Evolutionary conservation across 805 yeast genomes (phyloP), one percentile per base, ranked within the genome.

Genomic region (Millerozyma miso): DNA sequence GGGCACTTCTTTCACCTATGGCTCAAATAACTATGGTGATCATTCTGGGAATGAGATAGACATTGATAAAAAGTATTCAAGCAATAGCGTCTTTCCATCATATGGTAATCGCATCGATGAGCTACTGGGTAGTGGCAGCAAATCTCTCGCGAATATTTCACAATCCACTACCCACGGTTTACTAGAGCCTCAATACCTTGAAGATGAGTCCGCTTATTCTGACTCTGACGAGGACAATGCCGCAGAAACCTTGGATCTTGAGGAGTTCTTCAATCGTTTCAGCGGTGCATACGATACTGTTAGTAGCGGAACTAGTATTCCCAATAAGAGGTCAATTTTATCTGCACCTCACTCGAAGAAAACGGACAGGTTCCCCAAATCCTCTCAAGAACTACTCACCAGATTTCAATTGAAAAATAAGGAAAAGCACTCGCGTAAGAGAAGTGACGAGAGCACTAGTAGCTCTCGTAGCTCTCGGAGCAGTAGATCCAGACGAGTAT

Each of bases 301-400:
- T 23, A 23, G 10, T 23, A 23, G 10, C 10, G 10, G 6, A 10
- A 23, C 10, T 23, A 6, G 10, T 6, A 6, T 6, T 7, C 6
- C 6, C 6, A 23, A 10, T 23, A 7, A 7, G 10, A 23, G 29
- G 10, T 10, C 10, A 10, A 7, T 23, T 23, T 10, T 10, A 23
- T 7, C 10, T 23, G 6, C 10, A 23, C 10, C 10, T 10, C 29
- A 7, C 10, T 10, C 29, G 10, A 23, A 23, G 10, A 32, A 13
- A 15, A 6, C 17, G 34, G 7, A 32, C 14, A 34, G 16, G 37
- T n/a, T 34, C 6, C 39, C 39, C 4, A 16, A 37, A 16, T 23
- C 39, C 10, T 37, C 39, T 10, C 33, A 37, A 18, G 33, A 26
- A 23, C 18, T 37, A n/a, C 39, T 37, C 8, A 12, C 19, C 8